Base-by-base conservation (phyloP, 2,329 filamentous ascomycete genomes). In the Cercospora nicotianae region DNA sequence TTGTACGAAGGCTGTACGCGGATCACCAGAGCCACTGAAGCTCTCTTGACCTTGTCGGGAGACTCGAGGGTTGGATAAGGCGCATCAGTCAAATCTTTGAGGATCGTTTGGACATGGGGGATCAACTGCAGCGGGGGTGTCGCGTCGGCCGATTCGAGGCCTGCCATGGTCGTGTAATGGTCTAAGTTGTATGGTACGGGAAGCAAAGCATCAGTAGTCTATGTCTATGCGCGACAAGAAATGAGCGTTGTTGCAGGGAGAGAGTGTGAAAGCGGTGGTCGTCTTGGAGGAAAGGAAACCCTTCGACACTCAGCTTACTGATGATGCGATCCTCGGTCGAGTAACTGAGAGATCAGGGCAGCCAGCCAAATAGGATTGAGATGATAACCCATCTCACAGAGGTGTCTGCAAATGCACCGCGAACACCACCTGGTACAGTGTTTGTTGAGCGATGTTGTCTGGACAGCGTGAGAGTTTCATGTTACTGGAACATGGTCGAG, bases 21-120 rank as follows among this genome's bases (percentile, higher is more conserved):
- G 59, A 91, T 80, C 59, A 90, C 85, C 59, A 90, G 78, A 23
- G 89, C 88, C 48, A 91, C 88, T 3, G 87, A 89, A n/a, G 89
- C 89, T 69, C 89, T 83, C 75, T 87, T 87, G 68, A 83, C 84
- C 72, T 84, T 82, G 36, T 77, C 76, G 26, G 85, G 84, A 63
- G 81, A 84, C 13, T 80, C 77, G 53, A 86, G 77, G 48, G 82
- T 76, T 1, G 84, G 83, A 70, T 85, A 86, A 20, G 83, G 83
- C 63, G 82, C 77, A 3, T 78, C 71, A 58, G 78, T 75, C 61
- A 86, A 79, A 61, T 81, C 77, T 30, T 78, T 74, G 18, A 84
- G 79, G 30, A 83, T 77, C 10, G 76, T 71, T 55, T 81, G 80
- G 30, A 84, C 79, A 63, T 83, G 78, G 12, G 71, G 65, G 39